Percentiles rank a stretch among this genome's conserved stretches.
Evolutionary conservation across 2,329 filamentous ascomycete genomes (phyloP).

Genomic region (Cephalotrichum gorgonifer): DNA sequence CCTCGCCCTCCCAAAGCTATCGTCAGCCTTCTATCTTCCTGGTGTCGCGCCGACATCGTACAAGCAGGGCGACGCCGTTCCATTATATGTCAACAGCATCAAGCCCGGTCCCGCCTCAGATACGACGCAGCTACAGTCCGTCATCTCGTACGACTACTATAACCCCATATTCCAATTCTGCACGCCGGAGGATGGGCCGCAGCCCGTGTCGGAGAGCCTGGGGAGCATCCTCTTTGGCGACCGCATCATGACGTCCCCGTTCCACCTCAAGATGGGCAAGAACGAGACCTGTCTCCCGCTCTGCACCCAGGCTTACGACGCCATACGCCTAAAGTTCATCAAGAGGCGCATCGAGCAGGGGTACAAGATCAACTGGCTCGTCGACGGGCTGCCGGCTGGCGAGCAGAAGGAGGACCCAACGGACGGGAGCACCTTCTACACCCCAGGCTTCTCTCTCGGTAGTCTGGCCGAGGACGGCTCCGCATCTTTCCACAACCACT

Average conservation of each 20-base stretch:
- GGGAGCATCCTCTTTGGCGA: slow-evolving; percentile 97
- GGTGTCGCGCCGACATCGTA: slow-evolving; percentile 94
- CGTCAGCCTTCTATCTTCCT: slow-evolving; percentile 84
- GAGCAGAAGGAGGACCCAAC: slow-evolving; percentile 70
- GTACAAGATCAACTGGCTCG: slow-evolving; percentile 90
- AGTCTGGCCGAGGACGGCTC: slow-evolving; percentile 39
- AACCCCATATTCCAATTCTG: slow-evolving; percentile 83
- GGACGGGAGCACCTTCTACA: slow-evolving; percentile 74
- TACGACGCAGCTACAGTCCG: slow-evolving; percentile 78
- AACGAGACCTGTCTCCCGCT: slow-evolving; percentile 83
- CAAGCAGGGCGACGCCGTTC: slow-evolving; percentile 66
- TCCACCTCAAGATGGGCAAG: slow-evolving; percentile 73
- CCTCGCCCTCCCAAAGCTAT: slow-evolving; percentile 40
- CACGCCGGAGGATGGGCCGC: slow-evolving; percentile 61
- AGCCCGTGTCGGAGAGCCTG: slow-evolving; percentile 70
- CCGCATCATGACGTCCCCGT: slow-evolving; percentile 92
- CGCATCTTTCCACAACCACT: slow-evolving; percentile 78
- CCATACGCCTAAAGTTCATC: slow-evolving; percentile 63
- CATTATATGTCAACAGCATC: slow-evolving; percentile 85
- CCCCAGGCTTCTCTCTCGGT: slow-evolving; percentile 80
- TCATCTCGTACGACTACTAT: slow-evolving; percentile 96
- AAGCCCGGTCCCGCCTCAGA: slow-evolving; percentile 69
- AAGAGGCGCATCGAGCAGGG: slow-evolving; percentile 73
- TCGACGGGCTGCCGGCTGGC: slow-evolving; percentile 87
- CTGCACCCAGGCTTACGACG: slow-evolving; percentile 57